Evolutionary conservation across 306 rosid species (phyloP).

Genomic region (Chamaecrista fasciculata): DNA sequence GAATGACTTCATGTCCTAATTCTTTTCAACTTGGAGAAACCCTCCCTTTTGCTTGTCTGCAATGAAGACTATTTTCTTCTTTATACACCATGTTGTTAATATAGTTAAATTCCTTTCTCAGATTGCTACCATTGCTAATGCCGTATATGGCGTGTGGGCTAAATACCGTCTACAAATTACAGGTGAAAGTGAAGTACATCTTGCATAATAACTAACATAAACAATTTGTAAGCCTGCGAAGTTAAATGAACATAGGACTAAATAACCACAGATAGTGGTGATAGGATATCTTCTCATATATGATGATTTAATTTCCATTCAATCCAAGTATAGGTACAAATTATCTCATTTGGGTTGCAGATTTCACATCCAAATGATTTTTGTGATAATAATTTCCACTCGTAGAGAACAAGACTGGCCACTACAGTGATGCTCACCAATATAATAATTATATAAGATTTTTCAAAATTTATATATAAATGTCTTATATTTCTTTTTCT

Average conservation of each 20-base stretch:
- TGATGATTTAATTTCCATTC: not conserved
- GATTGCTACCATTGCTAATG: conserved; percentile 69
- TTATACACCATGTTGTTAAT: conserved; percentile 25
- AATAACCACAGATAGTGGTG: not conserved
- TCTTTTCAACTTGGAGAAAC: not conserved
- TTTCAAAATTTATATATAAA: not conserved
- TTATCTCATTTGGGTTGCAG: not conserved
- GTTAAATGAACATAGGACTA: not conserved
- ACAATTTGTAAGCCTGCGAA: not conserved
- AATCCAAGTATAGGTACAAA: not conserved
- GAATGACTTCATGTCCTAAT: conserved; percentile 18
- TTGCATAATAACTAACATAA: not conserved
- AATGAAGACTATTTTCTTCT: conserved; percentile 10
- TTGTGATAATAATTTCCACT: not conserved
- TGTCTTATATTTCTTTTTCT: not conserved
- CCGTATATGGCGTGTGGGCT: conserved; percentile 80
- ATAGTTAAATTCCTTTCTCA: conserved; percentile 30
- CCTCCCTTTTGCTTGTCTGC: not conserved
- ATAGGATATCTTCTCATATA: not conserved
- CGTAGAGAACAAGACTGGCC: not conserved
- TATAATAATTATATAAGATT: not conserved
- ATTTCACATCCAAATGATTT: not conserved
- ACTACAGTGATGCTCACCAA: not conserved
- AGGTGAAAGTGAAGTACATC: conserved; percentile 36
- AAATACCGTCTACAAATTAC: conserved; percentile 86